Percentiles rank a stretch among this genome's conserved stretches.
phyloP scores from a whole-genome alignment of 345 rosid genomes.

The Mangifera indica region DNA sequence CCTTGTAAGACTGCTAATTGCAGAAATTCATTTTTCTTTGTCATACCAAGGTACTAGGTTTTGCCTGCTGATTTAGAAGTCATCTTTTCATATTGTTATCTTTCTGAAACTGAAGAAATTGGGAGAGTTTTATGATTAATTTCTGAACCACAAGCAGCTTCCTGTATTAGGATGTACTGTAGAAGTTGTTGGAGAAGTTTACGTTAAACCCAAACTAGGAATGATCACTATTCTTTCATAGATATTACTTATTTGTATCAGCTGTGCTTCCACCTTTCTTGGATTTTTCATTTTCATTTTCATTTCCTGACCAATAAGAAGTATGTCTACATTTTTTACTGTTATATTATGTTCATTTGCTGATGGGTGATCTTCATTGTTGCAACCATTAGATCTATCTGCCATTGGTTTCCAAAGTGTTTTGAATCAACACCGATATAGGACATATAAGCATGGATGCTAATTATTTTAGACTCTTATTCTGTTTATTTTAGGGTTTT shows the following conservation, averaged over 20 bases:
- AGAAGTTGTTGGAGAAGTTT: background rate
- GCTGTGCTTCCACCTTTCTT: background rate
- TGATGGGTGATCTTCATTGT: background rate
- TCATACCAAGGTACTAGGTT: background rate
- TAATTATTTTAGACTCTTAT: too few species aligned
- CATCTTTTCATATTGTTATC: background rate
- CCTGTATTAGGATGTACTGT: background rate
- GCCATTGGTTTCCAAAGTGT: background rate
- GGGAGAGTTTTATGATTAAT: background rate
- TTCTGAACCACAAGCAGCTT: background rate
- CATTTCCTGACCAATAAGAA: background rate
- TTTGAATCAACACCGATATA: background rate
- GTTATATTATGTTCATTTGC: background rate
- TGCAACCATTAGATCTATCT: background rate
- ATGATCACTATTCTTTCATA: background rate
- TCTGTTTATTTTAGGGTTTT: too few species aligned
- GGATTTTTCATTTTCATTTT: background rate
- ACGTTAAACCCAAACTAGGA: background rate
- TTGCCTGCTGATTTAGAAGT: background rate
- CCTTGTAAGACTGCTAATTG: background rate
- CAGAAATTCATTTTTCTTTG: background rate
- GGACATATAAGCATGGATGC: too few species aligned
- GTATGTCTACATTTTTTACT: background rate
- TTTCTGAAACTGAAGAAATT: background rate
- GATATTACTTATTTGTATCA: background rate